Percentiles rank a stretch among this genome's conserved stretches.
phyloP scores from a whole-genome alignment of 2,329 filamentous ascomycete genomes.

The Beauveria medogensis region DNA sequence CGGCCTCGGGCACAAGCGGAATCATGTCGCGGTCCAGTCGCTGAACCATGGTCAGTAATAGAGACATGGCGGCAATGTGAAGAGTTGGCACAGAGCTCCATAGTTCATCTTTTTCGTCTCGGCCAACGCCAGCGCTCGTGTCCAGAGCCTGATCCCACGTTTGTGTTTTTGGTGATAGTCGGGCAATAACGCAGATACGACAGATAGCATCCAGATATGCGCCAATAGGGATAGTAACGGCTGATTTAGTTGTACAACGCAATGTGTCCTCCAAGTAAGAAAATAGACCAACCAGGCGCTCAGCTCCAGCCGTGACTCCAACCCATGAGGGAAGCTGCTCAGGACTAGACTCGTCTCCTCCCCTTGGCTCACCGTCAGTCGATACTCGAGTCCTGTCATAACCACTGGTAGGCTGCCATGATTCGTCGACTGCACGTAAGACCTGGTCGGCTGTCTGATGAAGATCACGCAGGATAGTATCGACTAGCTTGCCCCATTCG shows the following conservation, averaged over 20 bases:
- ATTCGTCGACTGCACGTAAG: slow-evolving; percentile 71
- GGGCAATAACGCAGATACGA: slow-evolving; percentile 60
- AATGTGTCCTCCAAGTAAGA: slow-evolving; percentile 57
- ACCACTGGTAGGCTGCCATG: slow-evolving; percentile 63
- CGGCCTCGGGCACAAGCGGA: slow-evolving; percentile 52
- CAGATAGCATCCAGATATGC: slow-evolving; percentile 60
- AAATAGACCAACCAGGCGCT: slow-evolving; percentile 61
- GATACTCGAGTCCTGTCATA: slow-evolving; percentile 36
- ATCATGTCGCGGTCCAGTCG: slow-evolving; percentile 51
- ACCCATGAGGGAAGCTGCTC: slow-evolving; percentile 61
- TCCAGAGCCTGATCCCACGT: slow-evolving; percentile 45
- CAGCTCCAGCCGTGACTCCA: slow-evolving; percentile 64
- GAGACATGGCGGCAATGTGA: slow-evolving; percentile 60
- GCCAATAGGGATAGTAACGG: slow-evolving; percentile 61
- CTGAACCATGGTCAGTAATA: slow-evolving; percentile 49
- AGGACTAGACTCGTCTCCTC: slow-evolving; percentile 32
- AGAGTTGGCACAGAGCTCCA: slow-evolving; percentile 66
- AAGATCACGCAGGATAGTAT: slow-evolving; percentile 51
- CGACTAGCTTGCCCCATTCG: slow-evolving; percentile 68
- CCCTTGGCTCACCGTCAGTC: slow-evolving; percentile 37
- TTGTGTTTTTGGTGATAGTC: slow-evolving; percentile 39
- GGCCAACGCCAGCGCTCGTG: slow-evolving; percentile 62
- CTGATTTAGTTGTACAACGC: slow-evolving; percentile 52
- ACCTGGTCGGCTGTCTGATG: slow-evolving; percentile 69
- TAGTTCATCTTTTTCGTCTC: slow-evolving; percentile 75